Evolutionary conservation across 2,329 filamentous ascomycete species (phyloP), one percentile per base, ranked within the genome.

Genomic region (Claviceps maximensis): DNA sequence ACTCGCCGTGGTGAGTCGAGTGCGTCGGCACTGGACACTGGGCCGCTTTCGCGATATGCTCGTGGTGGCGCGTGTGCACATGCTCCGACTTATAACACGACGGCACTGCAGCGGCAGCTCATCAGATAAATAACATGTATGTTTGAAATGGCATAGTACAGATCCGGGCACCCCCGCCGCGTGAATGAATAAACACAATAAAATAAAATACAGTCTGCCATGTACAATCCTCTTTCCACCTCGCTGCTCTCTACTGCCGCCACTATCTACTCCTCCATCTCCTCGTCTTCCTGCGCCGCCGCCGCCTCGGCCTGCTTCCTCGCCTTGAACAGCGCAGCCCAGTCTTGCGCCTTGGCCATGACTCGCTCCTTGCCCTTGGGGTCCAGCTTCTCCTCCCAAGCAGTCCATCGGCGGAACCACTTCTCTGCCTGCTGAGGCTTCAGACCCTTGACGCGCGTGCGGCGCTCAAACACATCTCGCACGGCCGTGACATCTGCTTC

Each of bases 331-430:
- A 69, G 63, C 50, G 76, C 80, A 33, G 84, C 82, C 76, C 84
- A 91, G 59, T 85, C 83, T 63, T 78, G 78, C 42, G 86, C 86
- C 67, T 82, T 77, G 27, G 78, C 82, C 71, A 83, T 83, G 40
- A 89, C 86, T 61, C 77, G 79, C 61, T 86, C 84, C 58, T 80
- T 76, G 58, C 77, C 79, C 76, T 87, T 71, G 55, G 76, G 72
- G 2, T 87, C 88, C 54, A 80, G 71, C 66, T 77, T 78, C 70
- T 85, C 82, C 73, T 98, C 93, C 80, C 89, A 97, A 59, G 86
- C 81, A 54, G 86, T 79, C 93, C 93, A 98, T 60, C 87, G 80
- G 72, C 88, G 88, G 71, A 97, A 98, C 75, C 95, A 87, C 64
- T 83, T 85, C 71, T 85, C 84, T 17, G 89, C 89, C 65, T 89